Conservation (phyloP, 1,284 basidiomycete species). For the Rhodofomes roseus region DNA sequence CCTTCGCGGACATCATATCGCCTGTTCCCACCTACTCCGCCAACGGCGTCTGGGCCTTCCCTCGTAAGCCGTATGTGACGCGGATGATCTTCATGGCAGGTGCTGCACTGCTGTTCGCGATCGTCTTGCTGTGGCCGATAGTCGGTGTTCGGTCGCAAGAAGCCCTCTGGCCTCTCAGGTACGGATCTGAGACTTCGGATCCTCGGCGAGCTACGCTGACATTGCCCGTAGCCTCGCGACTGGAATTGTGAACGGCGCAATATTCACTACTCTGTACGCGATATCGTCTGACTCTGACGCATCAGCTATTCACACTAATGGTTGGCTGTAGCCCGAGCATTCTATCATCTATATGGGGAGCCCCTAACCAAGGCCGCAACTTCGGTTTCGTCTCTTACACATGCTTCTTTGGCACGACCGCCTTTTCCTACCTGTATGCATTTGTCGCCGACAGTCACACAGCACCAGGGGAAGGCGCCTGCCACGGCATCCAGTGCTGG, state of each 20-base stretch:
- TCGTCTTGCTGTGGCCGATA: conserved; percentile 52
- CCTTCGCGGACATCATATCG: conserved; percentile 65
- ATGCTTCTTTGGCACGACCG: conserved; percentile 66
- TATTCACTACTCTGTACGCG: conserved; percentile 67
- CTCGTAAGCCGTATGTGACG: conserved; percentile 52
- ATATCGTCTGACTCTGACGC: background rate
- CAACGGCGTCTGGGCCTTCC: conserved; percentile 34
- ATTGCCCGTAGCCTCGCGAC: conserved; percentile 45
- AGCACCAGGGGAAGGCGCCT: conserved; percentile 37
- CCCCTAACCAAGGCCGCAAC: conserved; percentile 65
- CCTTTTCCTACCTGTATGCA: conserved; percentile 75
- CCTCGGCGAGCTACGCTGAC: background rate
- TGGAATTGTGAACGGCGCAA: conserved; percentile 62
- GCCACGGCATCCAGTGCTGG: conserved; percentile 63
- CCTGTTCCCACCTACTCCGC: conserved; percentile 45
- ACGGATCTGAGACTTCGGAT: conserved; percentile 7
- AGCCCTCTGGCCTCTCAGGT: conserved; percentile 64
- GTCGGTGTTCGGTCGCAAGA: conserved; percentile 43
- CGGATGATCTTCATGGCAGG: conserved; percentile 55
- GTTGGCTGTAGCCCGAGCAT: conserved; percentile 54
- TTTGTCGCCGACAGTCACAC: conserved; percentile 53
- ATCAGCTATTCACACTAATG: background rate
- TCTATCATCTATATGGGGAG: conserved; percentile 66
- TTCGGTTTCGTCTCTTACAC: conserved; percentile 72
- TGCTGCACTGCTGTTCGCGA: conserved; percentile 42